Conservation (phyloP, 176 grass and related monocot genomes). For the Urochloa ruziziensis region DNA sequence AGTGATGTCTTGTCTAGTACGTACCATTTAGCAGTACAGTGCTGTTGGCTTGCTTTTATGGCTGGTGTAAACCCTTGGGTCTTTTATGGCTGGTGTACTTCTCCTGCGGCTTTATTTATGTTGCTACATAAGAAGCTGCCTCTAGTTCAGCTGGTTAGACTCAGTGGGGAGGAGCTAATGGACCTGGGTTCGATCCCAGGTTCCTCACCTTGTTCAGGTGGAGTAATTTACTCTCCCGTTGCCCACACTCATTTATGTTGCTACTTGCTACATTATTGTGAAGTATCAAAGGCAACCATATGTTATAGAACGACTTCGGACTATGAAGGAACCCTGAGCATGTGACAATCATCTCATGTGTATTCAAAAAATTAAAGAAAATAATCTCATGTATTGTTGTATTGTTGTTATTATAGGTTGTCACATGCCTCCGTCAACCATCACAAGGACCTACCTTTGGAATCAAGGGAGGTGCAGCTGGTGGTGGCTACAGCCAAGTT, state of each 20-base stretch:
- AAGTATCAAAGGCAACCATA: background rate
- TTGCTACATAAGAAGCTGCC: too few species aligned
- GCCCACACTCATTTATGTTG: too few species aligned
- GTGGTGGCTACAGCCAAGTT: conserved; percentile 98
- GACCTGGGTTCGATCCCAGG: too few species aligned
- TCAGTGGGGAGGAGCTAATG: too few species aligned
- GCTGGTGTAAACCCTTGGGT: background rate
- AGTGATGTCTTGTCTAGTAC: background rate
- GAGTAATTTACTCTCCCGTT: too few species aligned
- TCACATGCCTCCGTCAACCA: conserved; percentile 90
- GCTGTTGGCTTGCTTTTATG: background rate
- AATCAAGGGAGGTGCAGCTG: conserved; percentile 96
- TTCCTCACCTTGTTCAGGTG: too few species aligned
- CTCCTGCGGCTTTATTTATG: background rate
- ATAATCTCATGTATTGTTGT: background rate
- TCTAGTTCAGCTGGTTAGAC: too few species aligned
- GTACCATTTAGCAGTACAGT: background rate
- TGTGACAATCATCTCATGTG: background rate
- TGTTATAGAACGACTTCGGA: background rate
- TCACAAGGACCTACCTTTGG: conserved; percentile 98
- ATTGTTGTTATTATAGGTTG: conserved; percentile 55
- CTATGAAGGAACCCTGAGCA: too few species aligned
- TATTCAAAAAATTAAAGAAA: background rate
- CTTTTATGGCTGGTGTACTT: background rate
- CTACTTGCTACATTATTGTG: background rate